Evolutionary conservation across 148 eudicot genomes (phyloP).

Genomic region (Amaranthus palmeri): DNA sequence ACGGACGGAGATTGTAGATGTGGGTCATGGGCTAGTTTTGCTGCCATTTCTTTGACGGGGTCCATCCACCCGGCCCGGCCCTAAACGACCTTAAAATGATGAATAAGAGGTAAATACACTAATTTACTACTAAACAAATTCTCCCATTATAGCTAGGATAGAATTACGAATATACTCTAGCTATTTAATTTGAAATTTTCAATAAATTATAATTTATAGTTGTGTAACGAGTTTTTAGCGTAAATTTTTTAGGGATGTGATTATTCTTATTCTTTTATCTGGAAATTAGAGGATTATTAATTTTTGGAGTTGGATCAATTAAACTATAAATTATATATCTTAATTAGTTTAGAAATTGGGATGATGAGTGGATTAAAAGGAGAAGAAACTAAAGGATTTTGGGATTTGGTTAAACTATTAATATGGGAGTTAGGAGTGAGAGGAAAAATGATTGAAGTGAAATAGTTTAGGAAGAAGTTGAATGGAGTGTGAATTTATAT

Average conservation of each 20-base stretch:
- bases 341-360: neutral
- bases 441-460: slow-evolving; percentile 5
- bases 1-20: neutral
- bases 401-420: too few relatives aligned
- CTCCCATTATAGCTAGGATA: neutral
- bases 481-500: slow-evolving; percentile 20
- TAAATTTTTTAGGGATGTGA: too few relatives aligned
- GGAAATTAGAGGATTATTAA: neutral
- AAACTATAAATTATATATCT: neutral
- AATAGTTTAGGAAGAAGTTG: slow-evolving; percentile 10
- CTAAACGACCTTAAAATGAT: too few relatives aligned
- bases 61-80: too few relatives aligned
- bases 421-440: too few relatives aligned
- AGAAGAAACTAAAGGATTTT: neutral
- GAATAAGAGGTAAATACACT: too few relatives aligned
- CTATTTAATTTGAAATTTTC: neutral
- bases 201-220: neutral
- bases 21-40: slow-evolving; percentile 45
- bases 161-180: neutral
- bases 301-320: too few relatives aligned
- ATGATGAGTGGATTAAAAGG: neutral
- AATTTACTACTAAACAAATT: neutral
- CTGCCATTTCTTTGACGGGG: slow-evolving; percentile 31
- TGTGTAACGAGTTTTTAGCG: neutral
- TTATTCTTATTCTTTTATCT: slow-evolving; percentile 12